Evolutionary conservation across 2,329 filamentous ascomycete species (phyloP).

Genomic region (Phaeosphaeria sp.): DNA sequence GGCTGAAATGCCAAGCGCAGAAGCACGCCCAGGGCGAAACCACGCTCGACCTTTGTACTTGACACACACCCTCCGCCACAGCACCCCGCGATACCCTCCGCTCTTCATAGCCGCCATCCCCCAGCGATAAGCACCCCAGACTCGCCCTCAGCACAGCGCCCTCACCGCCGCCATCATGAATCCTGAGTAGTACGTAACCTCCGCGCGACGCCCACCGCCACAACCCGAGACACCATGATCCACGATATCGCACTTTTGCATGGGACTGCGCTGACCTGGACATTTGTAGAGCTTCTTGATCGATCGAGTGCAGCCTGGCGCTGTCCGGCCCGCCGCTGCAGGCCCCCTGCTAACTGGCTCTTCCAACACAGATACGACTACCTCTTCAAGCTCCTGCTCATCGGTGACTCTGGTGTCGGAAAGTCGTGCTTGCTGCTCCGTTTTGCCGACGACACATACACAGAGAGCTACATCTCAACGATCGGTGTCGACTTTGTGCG

Average conservation of each 20-base stretch:
- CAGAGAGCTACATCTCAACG: constrained; percentile 99
- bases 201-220: constrained; percentile 39
- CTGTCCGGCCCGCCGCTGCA: constrained; percentile 9
- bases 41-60: constrained; percentile 19
- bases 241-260: constrained; percentile 11
- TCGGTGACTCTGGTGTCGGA: constrained; percentile 99
- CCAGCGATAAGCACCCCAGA: constrained; percentile 16
- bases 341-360: constrained; percentile 26
- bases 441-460: constrained; percentile 92
- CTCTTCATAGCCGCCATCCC: constrained; percentile 15
- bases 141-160: constrained; percentile 11
- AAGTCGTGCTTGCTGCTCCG: constrained; percentile 98
- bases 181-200: constrained; percentile 81
- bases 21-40: constrained; percentile 20
- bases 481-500: constrained; percentile 91
- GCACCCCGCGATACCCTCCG: constrained; percentile 31
- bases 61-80: constrained; percentile 34
- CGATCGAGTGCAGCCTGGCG: constrained; percentile 3
- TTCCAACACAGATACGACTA: constrained; percentile 92
- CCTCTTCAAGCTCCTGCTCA: constrained; percentile 99
- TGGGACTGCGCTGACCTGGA: constrained; percentile 32
- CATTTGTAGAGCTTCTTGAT: constrained; percentile 30
- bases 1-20: constrained; percentile 22
- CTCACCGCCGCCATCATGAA: constrained; percentile 70
- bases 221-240: constrained; percentile 16